Base-by-base conservation (phyloP, 176 grass and related monocot species). In the Oryza glaberrima region DNA sequence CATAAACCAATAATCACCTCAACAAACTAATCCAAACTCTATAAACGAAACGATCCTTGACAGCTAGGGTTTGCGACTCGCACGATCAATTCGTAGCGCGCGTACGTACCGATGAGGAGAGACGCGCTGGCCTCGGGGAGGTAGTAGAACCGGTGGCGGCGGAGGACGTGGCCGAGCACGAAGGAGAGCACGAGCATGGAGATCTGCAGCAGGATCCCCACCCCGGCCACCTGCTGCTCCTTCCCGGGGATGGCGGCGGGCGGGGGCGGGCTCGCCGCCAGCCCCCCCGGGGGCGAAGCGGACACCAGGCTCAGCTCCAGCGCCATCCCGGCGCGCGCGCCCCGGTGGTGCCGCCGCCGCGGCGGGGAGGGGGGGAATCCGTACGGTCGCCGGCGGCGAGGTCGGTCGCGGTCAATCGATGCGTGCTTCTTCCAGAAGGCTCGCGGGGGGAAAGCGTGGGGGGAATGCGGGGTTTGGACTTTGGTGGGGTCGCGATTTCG, bases 141-240 rank as follows among this genome's bases (percentile, higher is more conserved):
- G 88, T 99, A 96, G 96, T 99, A 99, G 83, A 99, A 92, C 49
- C 78, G 89, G 86, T 86, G 93, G 81, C 96, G 96, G 63, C 96
- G 93, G 51, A 99, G 92, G 68, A 99, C 91, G 76, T 99, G 96
- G 19, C 96, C 96, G n/a, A 99, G 84, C 61, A 99, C 96, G 83
- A 99, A 99, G 81, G 96, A 94, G 77, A 99, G 96, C 58, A 99
- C 93, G 65, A 99, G 93, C 91, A 99, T 89, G 65, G 91, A 94
- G 64, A 99, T 99, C 96, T 99, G 96, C 36, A 99, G 86, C 43
- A 99, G 91, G 69, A 99, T 92, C 70, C 96, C 93, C 40, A 91
- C 96, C 35, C 96, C 93, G 5, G 96, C 96, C 90, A 92, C 96
- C 86, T 99, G 96, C 89, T 99, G 96, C 86, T 99, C 96, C 88